Conservation (phyloP, 108 stramenopile genomes). For the Schizochytrium sp. region DNA sequence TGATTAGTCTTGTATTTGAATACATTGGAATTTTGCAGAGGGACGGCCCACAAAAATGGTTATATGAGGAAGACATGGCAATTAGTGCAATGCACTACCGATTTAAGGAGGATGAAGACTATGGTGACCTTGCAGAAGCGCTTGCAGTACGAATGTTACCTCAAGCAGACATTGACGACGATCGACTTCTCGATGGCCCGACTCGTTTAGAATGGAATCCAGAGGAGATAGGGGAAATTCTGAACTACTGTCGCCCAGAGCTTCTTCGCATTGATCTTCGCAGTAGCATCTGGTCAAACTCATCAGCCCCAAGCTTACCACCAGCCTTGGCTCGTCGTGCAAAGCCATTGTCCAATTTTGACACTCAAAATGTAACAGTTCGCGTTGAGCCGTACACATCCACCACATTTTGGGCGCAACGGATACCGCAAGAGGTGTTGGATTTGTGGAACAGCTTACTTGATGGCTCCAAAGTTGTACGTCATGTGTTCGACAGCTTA, state of each 20-base stretch:
- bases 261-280: constrained; percentile 27
- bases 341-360: background rate
- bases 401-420: background rate
- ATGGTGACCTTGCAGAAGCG: constrained; percentile 11
- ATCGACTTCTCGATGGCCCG: background rate
- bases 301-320: background rate
- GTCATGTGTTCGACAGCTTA: background rate
- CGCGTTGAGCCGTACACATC: constrained; percentile 13
- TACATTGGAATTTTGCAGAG: constrained; percentile 58
- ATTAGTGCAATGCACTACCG: background rate
- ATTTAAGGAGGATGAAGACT: constrained; percentile 51
- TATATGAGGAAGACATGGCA: constrained; percentile 40
- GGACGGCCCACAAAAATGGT: constrained; percentile 46
- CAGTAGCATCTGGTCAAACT: background rate
- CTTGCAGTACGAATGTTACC: constrained; percentile 15
- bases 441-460: background rate
- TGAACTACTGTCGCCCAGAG: background rate
- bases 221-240: background rate
- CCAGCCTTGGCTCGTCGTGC: background rate
- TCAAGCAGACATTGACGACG: background rate
- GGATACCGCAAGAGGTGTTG: background rate
- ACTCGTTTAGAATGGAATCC: constrained; percentile 34
- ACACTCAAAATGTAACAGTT: background rate
- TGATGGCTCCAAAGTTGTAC: background rate
- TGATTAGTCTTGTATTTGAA: constrained; percentile 58